phyloP scores from a whole-genome alignment of 148 eudicot species.

The Rheum nobile region DNA sequence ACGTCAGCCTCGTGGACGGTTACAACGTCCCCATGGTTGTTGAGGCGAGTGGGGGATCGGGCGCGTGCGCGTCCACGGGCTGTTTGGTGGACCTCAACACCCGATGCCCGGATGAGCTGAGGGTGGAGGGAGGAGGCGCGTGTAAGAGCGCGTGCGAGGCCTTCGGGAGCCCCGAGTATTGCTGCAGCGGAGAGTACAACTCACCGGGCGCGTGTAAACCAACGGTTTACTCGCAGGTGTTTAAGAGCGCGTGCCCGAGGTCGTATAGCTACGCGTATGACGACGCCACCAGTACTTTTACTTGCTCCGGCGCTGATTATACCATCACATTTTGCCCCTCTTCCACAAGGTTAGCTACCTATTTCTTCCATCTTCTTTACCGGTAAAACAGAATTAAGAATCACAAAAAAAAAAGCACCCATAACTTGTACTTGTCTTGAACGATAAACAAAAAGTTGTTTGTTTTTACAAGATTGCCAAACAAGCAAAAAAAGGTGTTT shows the following conservation, averaged over 20 bases:
- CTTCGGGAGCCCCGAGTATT: constrained; percentile 53
- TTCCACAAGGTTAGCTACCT: constrained; percentile 30
- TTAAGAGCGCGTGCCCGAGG: constrained; percentile 67
- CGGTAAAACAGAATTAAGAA: no score
- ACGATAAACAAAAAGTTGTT: no score
- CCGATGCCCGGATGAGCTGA: constrained; percentile 54
- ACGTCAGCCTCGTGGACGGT: constrained; percentile 20
- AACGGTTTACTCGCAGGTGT: constrained; percentile 47
- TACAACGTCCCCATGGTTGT: constrained; percentile 15
- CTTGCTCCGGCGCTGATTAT: constrained; percentile 67
- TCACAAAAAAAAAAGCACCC: no score
- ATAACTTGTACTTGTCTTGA: no score
- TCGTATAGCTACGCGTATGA: constrained; percentile 85
- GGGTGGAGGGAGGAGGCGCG: constrained; percentile 43
- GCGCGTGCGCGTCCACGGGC: constrained; percentile 11
- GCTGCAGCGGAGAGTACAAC: constrained; percentile 51
- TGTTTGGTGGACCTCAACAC: constrained; percentile 28
- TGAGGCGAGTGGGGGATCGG: constrained; percentile 5
- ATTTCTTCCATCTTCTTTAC: background rate
- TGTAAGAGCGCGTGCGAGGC: constrained; percentile 79
- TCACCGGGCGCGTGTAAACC: constrained; percentile 59
- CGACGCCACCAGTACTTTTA: constrained; percentile 74
- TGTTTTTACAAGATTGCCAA: no score
- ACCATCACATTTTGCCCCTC: constrained; percentile 56
- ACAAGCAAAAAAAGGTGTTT: no score